phyloP scores from a whole-genome alignment of 345 rosid species.

The Gossypium mustelinum region DNA sequence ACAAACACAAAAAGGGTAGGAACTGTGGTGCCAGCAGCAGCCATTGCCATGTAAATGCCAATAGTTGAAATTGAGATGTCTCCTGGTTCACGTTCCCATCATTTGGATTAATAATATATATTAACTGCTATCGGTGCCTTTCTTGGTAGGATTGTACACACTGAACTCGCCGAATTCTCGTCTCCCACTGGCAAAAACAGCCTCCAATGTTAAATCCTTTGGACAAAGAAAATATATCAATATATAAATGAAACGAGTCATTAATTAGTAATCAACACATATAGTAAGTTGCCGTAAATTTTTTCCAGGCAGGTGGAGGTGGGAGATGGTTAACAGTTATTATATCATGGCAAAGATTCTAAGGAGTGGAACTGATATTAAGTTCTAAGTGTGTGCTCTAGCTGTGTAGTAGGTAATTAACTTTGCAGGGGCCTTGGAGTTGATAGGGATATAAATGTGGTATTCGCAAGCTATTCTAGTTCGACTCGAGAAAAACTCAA shows the following conservation, averaged over 20 bases:
- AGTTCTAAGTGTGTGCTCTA: not conserved
- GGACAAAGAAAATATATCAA: slow-evolving; percentile 13
- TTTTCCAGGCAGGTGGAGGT: no score
- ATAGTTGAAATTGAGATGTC: not conserved
- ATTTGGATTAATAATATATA: not conserved
- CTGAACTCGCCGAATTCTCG: slow-evolving; percentile 92
- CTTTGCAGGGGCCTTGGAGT: not conserved
- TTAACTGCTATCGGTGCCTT: slow-evolving; percentile 11
- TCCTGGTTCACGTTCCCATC: not conserved
- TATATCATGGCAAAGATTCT: not conserved
- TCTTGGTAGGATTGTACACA: slow-evolving; percentile 69
- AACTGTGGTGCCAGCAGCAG: not conserved
- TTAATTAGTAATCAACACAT: not conserved
- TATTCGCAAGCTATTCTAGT: no score
- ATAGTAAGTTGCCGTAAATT: no score
- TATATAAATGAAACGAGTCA: not conserved
- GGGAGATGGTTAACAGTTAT: not conserved
- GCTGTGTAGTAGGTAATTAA: not conserved
- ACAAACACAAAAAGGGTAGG: not conserved
- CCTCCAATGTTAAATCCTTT: slow-evolving; percentile 48
- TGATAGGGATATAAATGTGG: not conserved
- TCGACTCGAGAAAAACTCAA: no score
- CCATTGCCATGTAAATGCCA: not conserved
- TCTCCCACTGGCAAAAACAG: slow-evolving; percentile 69
- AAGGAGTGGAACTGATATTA: not conserved